Percentiles rank a stretch among this genome's conserved stretches.
These are phyloP conservation scores for Medicago ruthenica DNA, from an alignment of 306 rosid genomes.

Conservation along the genomic window DNA sequence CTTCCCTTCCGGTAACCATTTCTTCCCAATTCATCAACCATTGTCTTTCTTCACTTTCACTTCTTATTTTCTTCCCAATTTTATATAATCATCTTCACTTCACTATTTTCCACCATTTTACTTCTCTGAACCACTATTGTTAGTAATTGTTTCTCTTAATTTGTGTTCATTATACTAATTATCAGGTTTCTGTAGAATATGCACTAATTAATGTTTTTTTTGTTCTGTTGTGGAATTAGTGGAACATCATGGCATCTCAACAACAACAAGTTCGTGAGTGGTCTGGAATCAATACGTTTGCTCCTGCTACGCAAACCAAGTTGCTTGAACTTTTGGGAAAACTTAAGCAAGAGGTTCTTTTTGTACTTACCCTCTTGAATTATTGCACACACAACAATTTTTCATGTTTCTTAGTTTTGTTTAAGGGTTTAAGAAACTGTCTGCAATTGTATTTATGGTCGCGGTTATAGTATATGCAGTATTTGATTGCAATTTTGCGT, in stretches of 20 bases:
- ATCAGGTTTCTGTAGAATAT: conserved; percentile 29
- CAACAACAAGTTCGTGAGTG: conserved; percentile 76
- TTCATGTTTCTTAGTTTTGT: background rate
- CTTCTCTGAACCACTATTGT: background rate
- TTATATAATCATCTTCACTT: background rate
- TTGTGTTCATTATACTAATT: background rate
- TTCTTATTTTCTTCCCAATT: background rate
- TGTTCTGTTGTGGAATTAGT: conserved; percentile 6
- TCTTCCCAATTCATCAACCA: background rate
- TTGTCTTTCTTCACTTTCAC: background rate
- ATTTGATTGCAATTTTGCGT: background rate
- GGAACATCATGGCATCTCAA: conserved; percentile 64
- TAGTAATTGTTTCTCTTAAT: background rate
- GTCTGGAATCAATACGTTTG: conserved; percentile 85
- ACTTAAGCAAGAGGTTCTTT: conserved; percentile 79
- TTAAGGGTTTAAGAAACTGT: background rate
- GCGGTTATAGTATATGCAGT: too few relatives aligned
- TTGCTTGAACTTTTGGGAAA: conserved; percentile 79
- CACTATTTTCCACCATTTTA: background rate
- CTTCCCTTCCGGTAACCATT: conserved; percentile 1
- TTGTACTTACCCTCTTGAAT: background rate
- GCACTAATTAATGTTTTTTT: background rate
- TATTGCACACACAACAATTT: background rate
- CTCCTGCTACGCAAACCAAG: conserved; percentile 86
- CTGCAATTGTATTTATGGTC: background rate